phyloP scores from a whole-genome alignment of 2,329 filamentous ascomycete species.

The Orbilia quercus region DNA sequence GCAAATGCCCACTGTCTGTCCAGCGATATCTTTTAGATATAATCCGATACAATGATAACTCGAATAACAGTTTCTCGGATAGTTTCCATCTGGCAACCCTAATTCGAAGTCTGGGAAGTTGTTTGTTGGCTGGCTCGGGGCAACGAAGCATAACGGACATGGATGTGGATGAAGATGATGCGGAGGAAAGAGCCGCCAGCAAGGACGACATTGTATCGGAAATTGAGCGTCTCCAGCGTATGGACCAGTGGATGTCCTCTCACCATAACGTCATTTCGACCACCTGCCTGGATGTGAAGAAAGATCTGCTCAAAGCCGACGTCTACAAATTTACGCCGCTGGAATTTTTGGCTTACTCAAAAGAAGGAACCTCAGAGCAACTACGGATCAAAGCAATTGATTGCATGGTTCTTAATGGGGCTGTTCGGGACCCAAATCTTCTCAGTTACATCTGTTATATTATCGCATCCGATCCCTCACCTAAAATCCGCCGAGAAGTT shows the following conservation, averaged over 20 bases:
- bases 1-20: slow-evolving; percentile 80
- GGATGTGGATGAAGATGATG: slow-evolving; percentile 63
- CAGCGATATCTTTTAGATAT: slow-evolving; percentile 88
- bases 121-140: slow-evolving; percentile 66
- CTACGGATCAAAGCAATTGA: slow-evolving; percentile 76
- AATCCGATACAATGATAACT: slow-evolving; percentile 93
- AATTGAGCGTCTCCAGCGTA: slow-evolving; percentile 74
- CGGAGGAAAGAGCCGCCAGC: slow-evolving; percentile 64
- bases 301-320: slow-evolving; percentile 57
- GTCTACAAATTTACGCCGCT: slow-evolving; percentile 63
- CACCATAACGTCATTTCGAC: slow-evolving; percentile 71
- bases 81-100: slow-evolving; percentile 86
- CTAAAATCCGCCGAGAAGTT: slow-evolving; percentile 71
- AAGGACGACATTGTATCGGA: slow-evolving; percentile 69
- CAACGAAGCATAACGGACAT: slow-evolving; percentile 65
- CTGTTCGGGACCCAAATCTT: slow-evolving; percentile 69
- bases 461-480: slow-evolving; percentile 73
- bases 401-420: slow-evolving; percentile 72
- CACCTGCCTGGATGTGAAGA: slow-evolving; percentile 70
- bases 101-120: slow-evolving; percentile 71
- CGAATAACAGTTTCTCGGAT: slow-evolving; percentile 86
- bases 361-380: slow-evolving; percentile 72
- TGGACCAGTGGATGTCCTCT: slow-evolving; percentile 76
- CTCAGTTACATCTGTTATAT: slow-evolving; percentile 70
- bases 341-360: slow-evolving; percentile 73